These are phyloP conservation scores for Kodamaea neixiangensis DNA, from an alignment of 805 yeast species.

Conservation along the genomic window DNA sequence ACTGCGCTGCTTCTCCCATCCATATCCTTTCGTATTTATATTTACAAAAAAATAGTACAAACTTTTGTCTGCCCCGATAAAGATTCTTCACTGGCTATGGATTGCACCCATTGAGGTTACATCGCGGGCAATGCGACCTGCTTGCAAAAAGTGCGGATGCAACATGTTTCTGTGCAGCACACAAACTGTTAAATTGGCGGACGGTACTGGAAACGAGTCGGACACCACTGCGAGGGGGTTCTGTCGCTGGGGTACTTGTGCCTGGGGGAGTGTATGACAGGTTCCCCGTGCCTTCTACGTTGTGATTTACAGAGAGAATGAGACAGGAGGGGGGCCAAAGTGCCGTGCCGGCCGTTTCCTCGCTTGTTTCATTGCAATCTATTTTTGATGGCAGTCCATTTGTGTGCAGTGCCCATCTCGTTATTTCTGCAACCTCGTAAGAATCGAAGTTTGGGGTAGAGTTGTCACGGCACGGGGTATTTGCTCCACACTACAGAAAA, in stretches of 20 bases:
- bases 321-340: background rate
- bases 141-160: background rate
- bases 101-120: background rate
- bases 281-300: background rate
- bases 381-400: background rate
- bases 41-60: background rate
- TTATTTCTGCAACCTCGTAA: background rate
- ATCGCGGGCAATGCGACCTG: background rate
- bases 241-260: background rate
- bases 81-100: background rate
- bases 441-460: background rate
- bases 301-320: background rate
- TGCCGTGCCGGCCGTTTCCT: background rate
- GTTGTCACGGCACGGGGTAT: background rate
- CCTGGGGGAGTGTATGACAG: background rate
- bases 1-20: background rate
- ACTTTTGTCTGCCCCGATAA: background rate
- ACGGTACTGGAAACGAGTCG: no score
- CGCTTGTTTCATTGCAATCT: background rate
- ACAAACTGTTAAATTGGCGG: background rate
- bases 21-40: constrained; percentile 4
- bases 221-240: background rate
- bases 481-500: background rate
- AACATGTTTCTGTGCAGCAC: background rate
- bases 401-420: background rate